A percentile compares a stretch with the other conserved stretches of the same genome.
Conservation (phyloP, 208 protist genomes). For the Wallacemonas sp. region DNA sequence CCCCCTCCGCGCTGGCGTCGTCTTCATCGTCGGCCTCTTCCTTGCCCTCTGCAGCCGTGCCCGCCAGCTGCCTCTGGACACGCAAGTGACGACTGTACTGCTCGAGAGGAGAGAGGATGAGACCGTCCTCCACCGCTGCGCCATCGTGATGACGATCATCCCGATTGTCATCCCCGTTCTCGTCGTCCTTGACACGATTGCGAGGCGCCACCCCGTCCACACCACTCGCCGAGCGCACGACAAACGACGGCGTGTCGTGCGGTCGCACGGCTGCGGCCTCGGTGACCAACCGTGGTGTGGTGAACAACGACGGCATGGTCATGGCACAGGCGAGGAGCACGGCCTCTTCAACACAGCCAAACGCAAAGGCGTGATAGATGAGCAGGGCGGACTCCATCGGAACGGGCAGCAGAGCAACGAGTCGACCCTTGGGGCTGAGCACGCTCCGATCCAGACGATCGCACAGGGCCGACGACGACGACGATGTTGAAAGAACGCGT, state of each 20-base stretch:
- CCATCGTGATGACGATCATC: no score
- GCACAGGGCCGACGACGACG: background rate
- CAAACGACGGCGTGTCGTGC: background rate
- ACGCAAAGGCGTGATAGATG: constrained; percentile 65
- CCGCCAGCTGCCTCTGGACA: constrained; percentile 38
- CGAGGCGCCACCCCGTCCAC: background rate
- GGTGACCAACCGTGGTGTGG: constrained; percentile 29
- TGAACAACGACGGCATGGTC: constrained; percentile 62
- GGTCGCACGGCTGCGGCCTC: background rate
- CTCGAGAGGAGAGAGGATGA: constrained; percentile 41
- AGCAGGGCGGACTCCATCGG: constrained; percentile 58
- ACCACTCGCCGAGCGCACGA: no score
- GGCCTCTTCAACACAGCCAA: constrained; percentile 75
- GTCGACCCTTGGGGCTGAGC: constrained; percentile 52
- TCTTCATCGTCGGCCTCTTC: background rate
- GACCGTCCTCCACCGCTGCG: background rate
- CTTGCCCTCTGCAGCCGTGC: constrained; percentile 11
- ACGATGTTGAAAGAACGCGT: no score
- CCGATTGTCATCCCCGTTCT: background rate
- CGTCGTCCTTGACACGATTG: background rate
- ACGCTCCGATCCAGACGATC: constrained; percentile 24
- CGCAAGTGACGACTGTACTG: constrained; percentile 28
- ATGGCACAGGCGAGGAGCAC: constrained; percentile 75
- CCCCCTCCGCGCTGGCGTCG: background rate
- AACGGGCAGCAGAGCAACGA: constrained; percentile 65